These are phyloP conservation scores for Boletus pseudo-olivaceus DNA, from an alignment of 768 basidiomycete genomes.

Conservation along the genomic window DNA sequence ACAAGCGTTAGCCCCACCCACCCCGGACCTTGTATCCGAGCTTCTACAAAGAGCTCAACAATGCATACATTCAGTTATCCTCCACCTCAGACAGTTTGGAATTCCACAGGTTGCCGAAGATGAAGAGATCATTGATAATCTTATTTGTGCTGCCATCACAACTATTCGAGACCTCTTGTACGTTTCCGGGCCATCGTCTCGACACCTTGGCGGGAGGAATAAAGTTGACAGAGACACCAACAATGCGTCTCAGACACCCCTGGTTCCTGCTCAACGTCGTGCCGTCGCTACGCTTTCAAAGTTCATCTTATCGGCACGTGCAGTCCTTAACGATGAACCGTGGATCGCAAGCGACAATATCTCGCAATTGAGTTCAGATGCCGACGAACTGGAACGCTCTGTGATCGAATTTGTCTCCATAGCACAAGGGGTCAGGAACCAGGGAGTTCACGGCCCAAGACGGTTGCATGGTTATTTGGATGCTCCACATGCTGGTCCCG, in stretches of 20 bases:
- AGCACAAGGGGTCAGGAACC: constrained; percentile 43
- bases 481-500: constrained; percentile 36
- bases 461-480: constrained; percentile 37
- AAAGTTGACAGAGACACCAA: constrained; percentile 25
- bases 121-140: constrained; percentile 54
- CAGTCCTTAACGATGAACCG: constrained; percentile 51
- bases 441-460: constrained; percentile 29
- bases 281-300: constrained; percentile 86
- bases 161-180: constrained; percentile 71
- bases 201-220: constrained; percentile 48
- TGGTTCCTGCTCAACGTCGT: constrained; percentile 77
- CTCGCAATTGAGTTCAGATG: constrained; percentile 62
- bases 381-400: constrained; percentile 68
- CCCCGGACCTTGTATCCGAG: constrained; percentile 56
- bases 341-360: constrained; percentile 23
- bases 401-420: constrained; percentile 64
- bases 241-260: constrained; percentile 47
- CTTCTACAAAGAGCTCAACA: constrained; percentile 53
- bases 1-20: constrained; percentile 47
- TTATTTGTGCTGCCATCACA: constrained; percentile 57
- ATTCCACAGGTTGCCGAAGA: constrained; percentile 48
- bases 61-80: constrained; percentile 58
- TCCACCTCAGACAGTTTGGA: constrained; percentile 51
- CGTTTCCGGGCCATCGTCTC: constrained; percentile 52
- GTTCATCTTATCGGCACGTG: constrained; percentile 81